phyloP scores from a whole-genome alignment of 2,329 filamentous ascomycete genomes.

The Colletotrichum liriopes region DNA sequence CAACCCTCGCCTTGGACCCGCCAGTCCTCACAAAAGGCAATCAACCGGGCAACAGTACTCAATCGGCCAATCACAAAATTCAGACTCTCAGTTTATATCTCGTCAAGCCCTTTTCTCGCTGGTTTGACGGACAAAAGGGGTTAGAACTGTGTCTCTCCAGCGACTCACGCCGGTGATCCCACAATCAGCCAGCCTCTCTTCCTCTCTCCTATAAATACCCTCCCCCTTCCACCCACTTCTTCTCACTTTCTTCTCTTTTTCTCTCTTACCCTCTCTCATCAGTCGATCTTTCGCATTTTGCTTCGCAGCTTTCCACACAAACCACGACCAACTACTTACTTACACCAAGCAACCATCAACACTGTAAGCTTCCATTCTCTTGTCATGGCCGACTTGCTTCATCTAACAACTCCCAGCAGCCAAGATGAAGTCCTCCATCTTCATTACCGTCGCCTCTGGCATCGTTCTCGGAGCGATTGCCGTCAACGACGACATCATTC shows the following conservation, averaged over 20 bases:
- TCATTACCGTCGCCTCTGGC: not conserved
- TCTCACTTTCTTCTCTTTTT: conserved; percentile 12
- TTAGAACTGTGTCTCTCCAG: not conserved
- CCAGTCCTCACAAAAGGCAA: not conserved
- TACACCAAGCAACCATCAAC: not conserved
- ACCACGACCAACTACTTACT: no score
- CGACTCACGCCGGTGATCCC: not conserved
- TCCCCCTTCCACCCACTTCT: not conserved
- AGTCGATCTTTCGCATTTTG: not conserved
- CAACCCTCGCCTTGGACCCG: not conserved
- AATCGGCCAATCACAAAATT: conserved; percentile 17
- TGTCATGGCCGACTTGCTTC: not conserved
- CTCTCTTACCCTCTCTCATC: not conserved
- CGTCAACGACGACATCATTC: not conserved
- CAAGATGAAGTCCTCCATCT: conserved; percentile 1
- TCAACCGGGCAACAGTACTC: not conserved
- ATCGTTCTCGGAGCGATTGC: not conserved
- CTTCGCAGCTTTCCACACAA: not conserved
- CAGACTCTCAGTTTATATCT: not conserved
- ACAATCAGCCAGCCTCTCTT: conserved; percentile 2
- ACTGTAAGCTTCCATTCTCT: not conserved
- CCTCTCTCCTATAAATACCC: conserved; percentile 9
- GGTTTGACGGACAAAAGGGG: not conserved
- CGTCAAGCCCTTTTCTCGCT: no score
- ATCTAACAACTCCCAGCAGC: not conserved